Evolutionary conservation across 495 filamentous ascomycete species (phyloP), one percentile per base, ranked within the genome.

Genomic region (Podospora comata): DNA sequence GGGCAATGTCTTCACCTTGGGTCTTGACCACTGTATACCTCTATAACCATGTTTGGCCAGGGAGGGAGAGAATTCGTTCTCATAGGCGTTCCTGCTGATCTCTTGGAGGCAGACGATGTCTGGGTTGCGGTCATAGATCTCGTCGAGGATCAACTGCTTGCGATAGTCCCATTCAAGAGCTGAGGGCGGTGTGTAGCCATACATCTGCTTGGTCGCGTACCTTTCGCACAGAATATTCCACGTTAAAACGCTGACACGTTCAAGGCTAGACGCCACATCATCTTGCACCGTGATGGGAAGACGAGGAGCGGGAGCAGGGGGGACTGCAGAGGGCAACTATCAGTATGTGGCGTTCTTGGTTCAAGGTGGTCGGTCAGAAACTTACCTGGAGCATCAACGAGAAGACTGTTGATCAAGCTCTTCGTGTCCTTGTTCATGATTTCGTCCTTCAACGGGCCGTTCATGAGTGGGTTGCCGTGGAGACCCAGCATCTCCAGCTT

Each of bases 181-280:
- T 26, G 84, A 86, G 16, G 87, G 85, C 6, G 95, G 90, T 1
- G 91, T 91, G 74, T 98, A 98, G 27, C 95, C 96, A 73, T 97
- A 98, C 72, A 91, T 86, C 5, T 83, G 82, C 62, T 84, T 84
- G 0, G 94, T 97, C 15, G 93, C 93, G 68, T 91, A 93, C 75
- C 91, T 90, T 77, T 97, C 93, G 78, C 94, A 97, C 4, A 99
- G 85, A 32, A 91, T 96, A 77, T 99, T 99, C 86, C 92, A 97
- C 30, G 92, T 95, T 60, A 97, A 78, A 15, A 95, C 88, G 58
- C 90, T 90, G 71, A 97, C 85, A 57, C 78, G 79, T 60, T 87
- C 85, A 57, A 82, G 80, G 32, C 74, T 80, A 13, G 79, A 67
- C 4, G 80, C 73, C 3, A 82, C 80, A 32, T 85, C 82, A 70